phyloP scores from a whole-genome alignment of 192 early-diverging fungal genomes.

The Backusella tuberculispora region DNA sequence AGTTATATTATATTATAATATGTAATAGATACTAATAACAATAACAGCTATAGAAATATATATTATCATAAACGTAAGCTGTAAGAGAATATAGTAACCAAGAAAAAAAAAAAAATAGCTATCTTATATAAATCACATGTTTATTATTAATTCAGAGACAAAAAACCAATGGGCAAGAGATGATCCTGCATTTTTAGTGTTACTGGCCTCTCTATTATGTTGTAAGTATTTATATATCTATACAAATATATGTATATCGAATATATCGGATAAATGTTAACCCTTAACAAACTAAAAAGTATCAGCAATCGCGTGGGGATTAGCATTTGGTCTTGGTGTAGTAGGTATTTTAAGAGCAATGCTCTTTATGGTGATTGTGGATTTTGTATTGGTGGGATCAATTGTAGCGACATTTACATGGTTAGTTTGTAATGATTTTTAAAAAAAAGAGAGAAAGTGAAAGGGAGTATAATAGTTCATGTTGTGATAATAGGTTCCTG shows the following conservation, averaged over 20 bases:
- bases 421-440: conserved; percentile 46
- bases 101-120: neutral
- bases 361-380: conserved; percentile 81
- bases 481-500: conserved; percentile 51
- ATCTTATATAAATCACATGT: neutral
- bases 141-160: conserved; percentile 69
- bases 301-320: conserved; percentile 83
- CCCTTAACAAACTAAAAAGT: conserved; percentile 46
- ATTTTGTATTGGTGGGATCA: conserved; percentile 76
- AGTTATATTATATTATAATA: neutral
- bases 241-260: neutral
- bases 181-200: conserved; percentile 92
- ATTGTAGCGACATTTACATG: conserved; percentile 73
- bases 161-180: conserved; percentile 99
- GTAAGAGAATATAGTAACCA: neutral
- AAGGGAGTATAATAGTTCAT: neutral
- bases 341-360: conserved; percentile 74
- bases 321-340: conserved; percentile 70
- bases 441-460: conserved; percentile 16
- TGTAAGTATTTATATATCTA: conserved; percentile 48
- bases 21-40: neutral
- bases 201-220: conserved; percentile 67
- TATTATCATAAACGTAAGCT: conserved; percentile 93
- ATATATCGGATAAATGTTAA: neutral
- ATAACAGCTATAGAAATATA: conserved; percentile 84